phyloP scores from a whole-genome alignment of 2,329 filamentous ascomycete genomes.

The Plenodomus biglobosus region DNA sequence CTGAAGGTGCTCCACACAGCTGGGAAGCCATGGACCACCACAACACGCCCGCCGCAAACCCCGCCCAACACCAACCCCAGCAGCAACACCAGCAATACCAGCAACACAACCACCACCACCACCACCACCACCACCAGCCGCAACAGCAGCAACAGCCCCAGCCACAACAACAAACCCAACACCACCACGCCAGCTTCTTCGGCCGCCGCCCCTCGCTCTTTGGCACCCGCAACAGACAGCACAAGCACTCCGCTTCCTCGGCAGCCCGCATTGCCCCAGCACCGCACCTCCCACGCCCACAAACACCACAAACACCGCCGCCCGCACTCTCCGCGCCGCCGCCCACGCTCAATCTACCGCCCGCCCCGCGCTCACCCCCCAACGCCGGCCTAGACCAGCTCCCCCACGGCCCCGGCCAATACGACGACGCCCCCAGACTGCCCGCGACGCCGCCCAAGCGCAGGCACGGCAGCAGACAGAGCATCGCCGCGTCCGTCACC shows the following conservation, averaged over 20 bases:
- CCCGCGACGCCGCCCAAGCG: constrained; percentile 31
- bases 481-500: constrained; percentile 39
- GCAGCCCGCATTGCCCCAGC: constrained; percentile 7
- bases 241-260: constrained; percentile 10
- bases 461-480: constrained; percentile 34
- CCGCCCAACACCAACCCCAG: constrained; percentile 6
- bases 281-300: not conserved
- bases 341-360: constrained; percentile 10
- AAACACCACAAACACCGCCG: not conserved
- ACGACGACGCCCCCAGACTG: constrained; percentile 18
- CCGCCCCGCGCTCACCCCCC: constrained; percentile 1
- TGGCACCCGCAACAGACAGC: constrained; percentile 17
- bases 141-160: too few species aligned
- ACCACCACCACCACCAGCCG: not conserved
- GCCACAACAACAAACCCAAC: too few species aligned
- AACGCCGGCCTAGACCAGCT: constrained; percentile 6
- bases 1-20: constrained; percentile 5
- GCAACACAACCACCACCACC: not conserved
- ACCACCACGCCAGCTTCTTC: constrained; percentile 27
- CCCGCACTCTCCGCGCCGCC: constrained; percentile 5
- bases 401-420: constrained; percentile 22
- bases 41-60: constrained; percentile 2
- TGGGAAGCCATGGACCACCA: constrained; percentile 1
- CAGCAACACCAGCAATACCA: not conserved
- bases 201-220: constrained; percentile 39